Base-by-base conservation (phyloP, 73 alveolate species). In the Stentor coeruleus region DNA sequence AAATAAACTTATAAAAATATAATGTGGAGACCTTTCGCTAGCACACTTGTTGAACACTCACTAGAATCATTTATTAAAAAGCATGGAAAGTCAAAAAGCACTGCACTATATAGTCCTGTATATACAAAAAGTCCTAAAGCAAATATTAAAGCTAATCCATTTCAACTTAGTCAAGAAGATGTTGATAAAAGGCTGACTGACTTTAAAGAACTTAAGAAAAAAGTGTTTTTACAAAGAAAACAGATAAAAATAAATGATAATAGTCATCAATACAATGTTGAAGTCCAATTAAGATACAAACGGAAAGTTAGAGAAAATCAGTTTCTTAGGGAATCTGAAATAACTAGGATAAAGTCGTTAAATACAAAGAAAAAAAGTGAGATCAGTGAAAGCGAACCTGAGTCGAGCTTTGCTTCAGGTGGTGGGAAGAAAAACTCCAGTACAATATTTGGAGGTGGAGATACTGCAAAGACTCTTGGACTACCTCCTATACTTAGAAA, bases 1-100 rank as follows among this genome's bases (percentile, higher is more conserved):
- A 49, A 49, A 49, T 49, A 49, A 49, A 49, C 66, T 49, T 6
- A 20, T 49, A 49, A 49, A 49, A 20, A 49, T n/a, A n/a, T n/a
- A 49, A 49, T 49, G 66, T 49, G 66, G 66, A 49, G 66, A 49
- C 66, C 66, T 6, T 49, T 49, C 20, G 66, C 66, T 49, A 20
- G 66, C 6, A 11, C 66, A 11, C 20, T 49, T 20, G 66, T 49
- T 49, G 66, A 49, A 49, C 66, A 49, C 20, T 49, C 66, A 49
- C 66, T 49, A 11, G 66, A 49, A 6, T 49, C 66, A 11, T 49
- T 49, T 20, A 49, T 49, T 49, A 20, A 11, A 6, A 49, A 49
- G 20, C 66, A 49, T 49, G 66, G 20, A 49, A 49, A 49, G 20
- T 6, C 28, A 6, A 49, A 49, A 49, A 49, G 66, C 20, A 20